phyloP scores from a whole-genome alignment of 23 red algal species.

The Cyanidiococcus yangmingshanensis region DNA sequence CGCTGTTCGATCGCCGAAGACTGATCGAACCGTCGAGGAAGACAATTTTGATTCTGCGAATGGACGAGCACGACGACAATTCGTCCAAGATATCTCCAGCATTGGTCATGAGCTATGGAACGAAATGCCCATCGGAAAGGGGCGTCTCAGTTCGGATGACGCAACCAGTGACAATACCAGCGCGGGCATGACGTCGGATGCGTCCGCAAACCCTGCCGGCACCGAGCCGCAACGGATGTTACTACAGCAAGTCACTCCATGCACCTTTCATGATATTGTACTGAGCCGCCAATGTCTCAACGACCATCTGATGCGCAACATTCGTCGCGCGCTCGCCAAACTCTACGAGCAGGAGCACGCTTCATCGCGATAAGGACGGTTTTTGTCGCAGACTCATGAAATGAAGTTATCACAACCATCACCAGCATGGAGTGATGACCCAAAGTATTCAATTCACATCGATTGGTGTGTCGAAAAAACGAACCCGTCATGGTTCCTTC shows the following conservation, averaged over 20 bases:
- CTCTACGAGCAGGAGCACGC: not conserved
- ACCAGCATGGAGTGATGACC: too few species aligned
- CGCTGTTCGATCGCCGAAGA: not conserved
- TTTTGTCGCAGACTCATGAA: too few species aligned
- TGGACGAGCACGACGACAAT: not conserved
- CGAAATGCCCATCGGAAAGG: not conserved
- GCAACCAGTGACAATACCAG: not conserved
- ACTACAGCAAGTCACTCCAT: not conserved
- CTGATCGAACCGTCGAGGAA: not conserved
- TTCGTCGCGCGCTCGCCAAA: constrained; percentile 4
- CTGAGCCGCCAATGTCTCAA: not conserved
- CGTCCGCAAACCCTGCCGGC: not conserved
- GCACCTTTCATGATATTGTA: constrained; percentile 1
- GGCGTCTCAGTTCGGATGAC: not conserved
- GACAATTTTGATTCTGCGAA: not conserved
- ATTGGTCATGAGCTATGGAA: not conserved
- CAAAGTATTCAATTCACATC: too few species aligned
- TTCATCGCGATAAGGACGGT: too few species aligned
- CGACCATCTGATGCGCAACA: constrained; percentile 16
- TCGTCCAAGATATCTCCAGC: not conserved
- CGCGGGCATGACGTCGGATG: not conserved
- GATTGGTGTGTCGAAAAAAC: too few species aligned
- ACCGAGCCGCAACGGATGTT: not conserved
- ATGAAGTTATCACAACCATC: too few species aligned
- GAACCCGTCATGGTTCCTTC: too few species aligned